These are phyloP conservation scores for Neoboletus magnificus DNA, from an alignment of 768 basidiomycete genomes.

Conservation along the genomic window DNA sequence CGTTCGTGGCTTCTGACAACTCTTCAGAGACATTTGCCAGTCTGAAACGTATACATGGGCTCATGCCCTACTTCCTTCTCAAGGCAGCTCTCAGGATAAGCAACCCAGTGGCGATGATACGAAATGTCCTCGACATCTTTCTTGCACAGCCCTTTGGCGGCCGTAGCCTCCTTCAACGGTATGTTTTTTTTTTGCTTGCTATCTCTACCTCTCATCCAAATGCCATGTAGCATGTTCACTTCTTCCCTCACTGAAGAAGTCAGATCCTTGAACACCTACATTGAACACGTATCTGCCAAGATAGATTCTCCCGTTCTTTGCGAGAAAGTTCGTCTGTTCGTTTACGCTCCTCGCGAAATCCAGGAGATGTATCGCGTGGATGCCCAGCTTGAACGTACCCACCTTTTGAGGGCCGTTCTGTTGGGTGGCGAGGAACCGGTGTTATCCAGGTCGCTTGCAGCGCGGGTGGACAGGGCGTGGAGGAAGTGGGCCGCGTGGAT, in stretches of 20 bases:
- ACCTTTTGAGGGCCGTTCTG: conserved; percentile 76
- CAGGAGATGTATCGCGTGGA: conserved; percentile 79
- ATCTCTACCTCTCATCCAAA: neutral
- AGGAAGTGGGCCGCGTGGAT: conserved; percentile 78
- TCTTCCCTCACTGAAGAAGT: conserved; percentile 90
- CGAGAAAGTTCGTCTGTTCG: conserved; percentile 82
- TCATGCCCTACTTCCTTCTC: conserved; percentile 98
- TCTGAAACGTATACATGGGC: conserved; percentile 88
- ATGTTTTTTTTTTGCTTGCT: conserved; percentile 10
- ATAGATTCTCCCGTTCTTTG: conserved; percentile 86
- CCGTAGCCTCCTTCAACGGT: conserved; percentile 87
- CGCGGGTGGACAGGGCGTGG: conserved; percentile 73
- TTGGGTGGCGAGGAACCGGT: conserved; percentile 74
- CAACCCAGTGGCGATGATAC: conserved; percentile 95
- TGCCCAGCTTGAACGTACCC: conserved; percentile 70
- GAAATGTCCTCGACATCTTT: conserved; percentile 89
- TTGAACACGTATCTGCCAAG: conserved; percentile 82
- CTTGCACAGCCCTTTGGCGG: conserved; percentile 97
- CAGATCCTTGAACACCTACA: conserved; percentile 78
- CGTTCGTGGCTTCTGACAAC: conserved; percentile 89
- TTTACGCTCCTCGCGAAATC: conserved; percentile 83
- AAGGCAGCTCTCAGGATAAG: conserved; percentile 89
- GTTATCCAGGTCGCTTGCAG: conserved; percentile 74
- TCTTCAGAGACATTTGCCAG: conserved; percentile 85
- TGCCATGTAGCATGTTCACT: conserved; percentile 80